Conservation (phyloP, 73 alveolate genomes). For the Blepharisma japonicum region DNA sequence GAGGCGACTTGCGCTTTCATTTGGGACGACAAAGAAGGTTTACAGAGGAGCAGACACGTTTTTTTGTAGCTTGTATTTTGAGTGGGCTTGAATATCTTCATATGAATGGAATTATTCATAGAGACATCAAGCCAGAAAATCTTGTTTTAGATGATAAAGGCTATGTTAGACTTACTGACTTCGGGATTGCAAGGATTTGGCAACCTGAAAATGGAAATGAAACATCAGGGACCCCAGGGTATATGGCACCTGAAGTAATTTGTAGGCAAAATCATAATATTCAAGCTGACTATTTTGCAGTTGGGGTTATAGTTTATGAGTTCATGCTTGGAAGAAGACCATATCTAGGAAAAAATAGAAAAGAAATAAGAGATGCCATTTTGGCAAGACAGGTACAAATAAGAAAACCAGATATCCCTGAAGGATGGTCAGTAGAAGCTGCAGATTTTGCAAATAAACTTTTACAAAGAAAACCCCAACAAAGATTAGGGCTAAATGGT, state of each 20-base stretch:
- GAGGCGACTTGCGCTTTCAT: slow-evolving; percentile 95
- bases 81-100: slow-evolving; percentile 91
- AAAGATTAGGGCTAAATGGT: slow-evolving; percentile 83
- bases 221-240: slow-evolving; percentile 94
- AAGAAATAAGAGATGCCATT: slow-evolving; percentile 96
- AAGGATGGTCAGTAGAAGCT: slow-evolving; percentile 86
- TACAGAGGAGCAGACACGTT: slow-evolving; percentile 81
- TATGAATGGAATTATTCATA: slow-evolving; percentile 79
- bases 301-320: slow-evolving; percentile 90
- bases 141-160: slow-evolving; percentile 88
- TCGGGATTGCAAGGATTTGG: slow-evolving; percentile 93
- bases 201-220: slow-evolving; percentile 86
- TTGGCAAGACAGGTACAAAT: slow-evolving; percentile 82
- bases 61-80: slow-evolving; percentile 86
- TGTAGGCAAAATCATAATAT: slow-evolving; percentile 73
- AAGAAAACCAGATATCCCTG: slow-evolving; percentile 85
- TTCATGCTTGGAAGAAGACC: slow-evolving; percentile 87
- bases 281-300: slow-evolving; percentile 87
- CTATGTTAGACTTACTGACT: slow-evolving; percentile 84
- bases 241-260: slow-evolving; percentile 94
- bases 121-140: slow-evolving; percentile 98
- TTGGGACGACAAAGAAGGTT: slow-evolving; percentile 73
- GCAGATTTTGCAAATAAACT: slow-evolving; percentile 79
- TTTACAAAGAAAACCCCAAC: slow-evolving; percentile 75
- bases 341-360: slow-evolving; percentile 90